phyloP scores from a whole-genome alignment of 1,284 basidiomycete species.

The Serendipita sp. region DNA sequence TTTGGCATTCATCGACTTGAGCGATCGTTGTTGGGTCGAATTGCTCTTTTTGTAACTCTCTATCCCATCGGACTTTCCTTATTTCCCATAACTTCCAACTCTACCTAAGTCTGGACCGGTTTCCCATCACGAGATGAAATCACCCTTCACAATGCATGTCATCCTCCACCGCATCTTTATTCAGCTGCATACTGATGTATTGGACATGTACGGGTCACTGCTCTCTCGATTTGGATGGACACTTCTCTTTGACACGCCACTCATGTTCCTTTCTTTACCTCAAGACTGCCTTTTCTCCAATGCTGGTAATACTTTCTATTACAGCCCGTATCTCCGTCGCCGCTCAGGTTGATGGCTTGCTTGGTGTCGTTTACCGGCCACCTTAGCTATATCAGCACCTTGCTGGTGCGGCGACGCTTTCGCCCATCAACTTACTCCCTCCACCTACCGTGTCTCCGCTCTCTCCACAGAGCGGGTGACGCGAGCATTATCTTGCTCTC shows the following conservation, averaged over 20 bases:
- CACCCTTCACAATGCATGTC: neutral
- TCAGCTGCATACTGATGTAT: neutral
- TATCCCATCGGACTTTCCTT: conserved; percentile 1
- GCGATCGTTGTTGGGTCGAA: neutral
- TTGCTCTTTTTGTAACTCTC: neutral
- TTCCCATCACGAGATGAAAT: neutral
- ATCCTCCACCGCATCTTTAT: neutral
- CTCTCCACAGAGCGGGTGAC: neutral
- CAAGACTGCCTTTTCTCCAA: no score
- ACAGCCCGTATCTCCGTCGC: neutral
- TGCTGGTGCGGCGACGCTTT: neutral
- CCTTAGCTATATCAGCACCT: neutral
- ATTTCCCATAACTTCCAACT: neutral
- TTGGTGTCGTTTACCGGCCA: neutral
- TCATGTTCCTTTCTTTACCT: no score
- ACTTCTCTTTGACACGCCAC: neutral
- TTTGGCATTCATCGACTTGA: no score
- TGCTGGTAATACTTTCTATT: neutral
- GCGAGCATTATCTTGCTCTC: neutral
- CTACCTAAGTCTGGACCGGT: neutral
- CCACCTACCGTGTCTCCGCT: neutral
- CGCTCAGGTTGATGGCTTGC: neutral
- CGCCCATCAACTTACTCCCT: neutral
- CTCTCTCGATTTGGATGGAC: neutral
- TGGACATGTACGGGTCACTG: neutral